Evolutionary conservation across 192 early-diverging fungal species (phyloP).

Genomic region (Physocladia obscura): DNA sequence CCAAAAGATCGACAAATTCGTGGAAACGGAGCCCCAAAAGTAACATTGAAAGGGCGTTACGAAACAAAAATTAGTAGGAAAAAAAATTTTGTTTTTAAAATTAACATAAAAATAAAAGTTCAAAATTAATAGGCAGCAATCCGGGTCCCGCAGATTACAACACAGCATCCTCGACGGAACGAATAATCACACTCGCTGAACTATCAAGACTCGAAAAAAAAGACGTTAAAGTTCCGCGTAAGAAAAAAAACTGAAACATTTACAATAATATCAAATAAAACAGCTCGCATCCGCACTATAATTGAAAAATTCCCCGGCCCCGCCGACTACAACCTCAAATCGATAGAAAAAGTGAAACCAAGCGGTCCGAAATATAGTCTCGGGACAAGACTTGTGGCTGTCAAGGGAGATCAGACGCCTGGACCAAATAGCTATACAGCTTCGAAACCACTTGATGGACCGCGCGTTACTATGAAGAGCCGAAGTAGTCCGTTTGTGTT

Average conservation of each 20-base stretch:
- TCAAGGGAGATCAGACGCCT: slow-evolving; percentile 33
- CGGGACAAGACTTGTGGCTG: slow-evolving; percentile 25
- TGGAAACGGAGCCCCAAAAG: slow-evolving; percentile 46
- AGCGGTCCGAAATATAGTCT: slow-evolving; percentile 49
- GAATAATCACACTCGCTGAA: slow-evolving; percentile 27
- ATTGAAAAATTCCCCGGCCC: slow-evolving; percentile 48
- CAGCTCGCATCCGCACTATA: slow-evolving; percentile 18
- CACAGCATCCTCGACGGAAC: slow-evolving; percentile 13
- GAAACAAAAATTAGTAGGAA: too few species aligned
- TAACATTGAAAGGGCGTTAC: slow-evolving; percentile 47
- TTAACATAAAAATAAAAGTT: background rate
- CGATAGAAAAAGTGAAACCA: slow-evolving; percentile 20
- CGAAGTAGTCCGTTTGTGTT: slow-evolving; percentile 48
- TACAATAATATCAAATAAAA: background rate
- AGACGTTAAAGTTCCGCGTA: slow-evolving; percentile 16
- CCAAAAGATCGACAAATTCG: slow-evolving; percentile 54
- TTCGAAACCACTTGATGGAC: slow-evolving; percentile 4
- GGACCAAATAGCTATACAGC: slow-evolving; percentile 47
- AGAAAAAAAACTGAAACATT: too few species aligned
- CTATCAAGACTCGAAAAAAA: slow-evolving; percentile 28
- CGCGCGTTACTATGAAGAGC: slow-evolving; percentile 46
- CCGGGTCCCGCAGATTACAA: slow-evolving; percentile 57
- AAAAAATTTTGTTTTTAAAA: background rate
- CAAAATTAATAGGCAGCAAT: slow-evolving; percentile 20
- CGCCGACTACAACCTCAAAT: slow-evolving; percentile 38